Conservation (phyloP, 83 land plant genomes). For the Picea abies region DNA sequence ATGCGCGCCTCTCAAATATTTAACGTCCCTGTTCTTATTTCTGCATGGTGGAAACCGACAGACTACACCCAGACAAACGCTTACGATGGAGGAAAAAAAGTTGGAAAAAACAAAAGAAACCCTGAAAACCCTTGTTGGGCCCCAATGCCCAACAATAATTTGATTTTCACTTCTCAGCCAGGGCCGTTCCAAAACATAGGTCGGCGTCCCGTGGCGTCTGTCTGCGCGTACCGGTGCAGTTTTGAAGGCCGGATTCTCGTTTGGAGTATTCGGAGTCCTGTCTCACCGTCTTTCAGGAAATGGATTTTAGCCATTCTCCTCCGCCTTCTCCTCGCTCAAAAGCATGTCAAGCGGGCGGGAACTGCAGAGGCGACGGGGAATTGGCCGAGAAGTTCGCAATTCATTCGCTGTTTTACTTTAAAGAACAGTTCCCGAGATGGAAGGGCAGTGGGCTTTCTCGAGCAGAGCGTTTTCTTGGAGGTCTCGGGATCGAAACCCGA, state of each 20-base stretch:
- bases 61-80: too few species aligned
- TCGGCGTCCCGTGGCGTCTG: conserved; percentile 4
- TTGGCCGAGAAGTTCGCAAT: too few species aligned
- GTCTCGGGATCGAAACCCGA: conserved; percentile 15
- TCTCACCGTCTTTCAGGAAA: conserved; percentile 7
- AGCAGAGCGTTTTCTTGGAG: conserved; percentile 13
- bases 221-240: conserved; percentile 2
- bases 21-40: background rate
- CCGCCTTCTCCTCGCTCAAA: background rate
- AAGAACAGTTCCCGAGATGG: conserved; percentile 14
- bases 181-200: conserved; percentile 3
- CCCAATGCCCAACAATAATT: conserved; percentile 5
- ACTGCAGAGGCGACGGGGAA: background rate
- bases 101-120: background rate
- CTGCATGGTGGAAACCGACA: background rate
- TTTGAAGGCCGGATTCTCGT: background rate
- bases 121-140: background rate
- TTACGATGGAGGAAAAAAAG: background rate
- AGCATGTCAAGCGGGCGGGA: background rate
- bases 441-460: conserved; percentile 5
- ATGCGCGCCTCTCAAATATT: background rate
- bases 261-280: conserved; percentile 8
- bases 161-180: background rate
- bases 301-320: conserved; percentile 8
- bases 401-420: background rate